Percentiles rank a stretch among this genome's conserved stretches.
Evolutionary conservation across 495 filamentous ascomycete genomes (phyloP).

Genomic region (Amniculicola lignicola): DNA sequence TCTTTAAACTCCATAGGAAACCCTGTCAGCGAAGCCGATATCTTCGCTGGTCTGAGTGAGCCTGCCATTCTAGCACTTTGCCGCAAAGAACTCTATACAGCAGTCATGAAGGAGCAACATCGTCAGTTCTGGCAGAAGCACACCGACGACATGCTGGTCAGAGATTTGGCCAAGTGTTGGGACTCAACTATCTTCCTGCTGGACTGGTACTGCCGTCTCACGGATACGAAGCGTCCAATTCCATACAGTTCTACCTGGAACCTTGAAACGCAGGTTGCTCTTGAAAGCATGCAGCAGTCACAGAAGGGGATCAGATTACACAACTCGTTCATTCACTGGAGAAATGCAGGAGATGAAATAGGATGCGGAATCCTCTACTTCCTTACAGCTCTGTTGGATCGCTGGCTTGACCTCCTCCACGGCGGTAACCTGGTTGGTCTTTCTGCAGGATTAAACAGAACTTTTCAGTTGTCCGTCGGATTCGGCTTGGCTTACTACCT

Average conservation of each 20-base stretch:
- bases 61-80: slow-evolving; percentile 44
- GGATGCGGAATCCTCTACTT: slow-evolving; percentile 59
- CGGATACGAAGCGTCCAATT: slow-evolving; percentile 50
- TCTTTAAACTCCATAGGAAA: slow-evolving; percentile 12
- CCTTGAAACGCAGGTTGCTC: slow-evolving; percentile 54
- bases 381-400: slow-evolving; percentile 57
- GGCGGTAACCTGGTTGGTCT: slow-evolving; percentile 49
- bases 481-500: slow-evolving; percentile 60
- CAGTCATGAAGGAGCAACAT: slow-evolving; percentile 46
- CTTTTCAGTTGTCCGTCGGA: slow-evolving; percentile 53
- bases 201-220: slow-evolving; percentile 57
- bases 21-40: slow-evolving; percentile 1
- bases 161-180: slow-evolving; percentile 52
- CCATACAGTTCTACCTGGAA: slow-evolving; percentile 63
- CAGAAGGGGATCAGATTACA: slow-evolving; percentile 60
- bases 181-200: slow-evolving; percentile 58
- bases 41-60: slow-evolving; percentile 35
- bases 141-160: slow-evolving; percentile 48
- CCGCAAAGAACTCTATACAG: slow-evolving; percentile 47
- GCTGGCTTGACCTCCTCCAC: slow-evolving; percentile 55
- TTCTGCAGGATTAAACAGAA: slow-evolving; percentile 40
- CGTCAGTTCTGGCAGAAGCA: slow-evolving; percentile 46
- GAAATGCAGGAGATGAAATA: slow-evolving; percentile 55
- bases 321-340: slow-evolving; percentile 62
- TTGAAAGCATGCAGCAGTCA: slow-evolving; percentile 52